Base-by-base conservation (phyloP, 257 asterid genomes). In the Nicotiana knightiana region DNA sequence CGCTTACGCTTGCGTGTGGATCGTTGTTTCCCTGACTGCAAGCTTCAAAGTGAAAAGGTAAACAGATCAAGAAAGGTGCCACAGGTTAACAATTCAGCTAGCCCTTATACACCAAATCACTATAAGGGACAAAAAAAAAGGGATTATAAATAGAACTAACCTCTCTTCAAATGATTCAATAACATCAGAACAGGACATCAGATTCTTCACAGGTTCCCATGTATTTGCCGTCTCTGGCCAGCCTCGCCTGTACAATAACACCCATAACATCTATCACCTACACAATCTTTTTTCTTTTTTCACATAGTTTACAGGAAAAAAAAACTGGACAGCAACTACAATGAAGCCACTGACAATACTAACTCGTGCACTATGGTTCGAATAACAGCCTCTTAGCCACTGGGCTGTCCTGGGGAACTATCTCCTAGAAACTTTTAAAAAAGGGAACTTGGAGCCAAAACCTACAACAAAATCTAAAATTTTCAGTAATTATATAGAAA, bases 151-250 rank as follows among this genome's bases (percentile, higher is more conserved):
- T 13, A 73, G 62, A 48, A 48, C 39, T 77, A 37, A 95, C 98
- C 98, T 95, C 68, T 92, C 96, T 85, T 93, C 98, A 84, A 90
- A 95, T 43, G 92, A 88, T 66, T 93, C 98, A 55, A 95, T 87
- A 62, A 93, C 66, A 90, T 94, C 97, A 0, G 90, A 87, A 83
- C 90, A 87, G 67, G 91, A 92, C 87, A 82, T 18, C 83, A 95
- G 84, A 87, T 95, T 93, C 62, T 87, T 91, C 81, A 89, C 77
- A 17, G 99, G 99, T 89, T 95, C 99, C 99, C 99, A 95, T 4
- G 99, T 95, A 80, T 95, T 95, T 4, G 85, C 94, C 0, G 92
- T 88, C 89, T 95, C 99, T 5, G 98, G 88, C 98, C 98, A 95
- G 81, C 93, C 98, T 76, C 97, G 93, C 99, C 99, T 95, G 86